phyloP scores from a whole-genome alignment of 352 stramenopile species.

The Globisporangium canariense region DNA sequence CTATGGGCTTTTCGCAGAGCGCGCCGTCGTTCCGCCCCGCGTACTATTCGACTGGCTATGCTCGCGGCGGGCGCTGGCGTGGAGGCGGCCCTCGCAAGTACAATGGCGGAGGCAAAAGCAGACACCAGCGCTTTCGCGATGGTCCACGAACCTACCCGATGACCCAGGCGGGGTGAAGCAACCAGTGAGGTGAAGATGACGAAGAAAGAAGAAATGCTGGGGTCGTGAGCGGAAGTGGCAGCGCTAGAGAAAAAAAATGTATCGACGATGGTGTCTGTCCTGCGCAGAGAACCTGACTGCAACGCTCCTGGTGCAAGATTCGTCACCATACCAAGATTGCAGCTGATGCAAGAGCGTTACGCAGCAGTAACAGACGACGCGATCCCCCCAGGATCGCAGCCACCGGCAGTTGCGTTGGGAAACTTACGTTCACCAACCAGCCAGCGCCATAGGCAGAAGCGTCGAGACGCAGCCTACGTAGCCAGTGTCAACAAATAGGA shows the following conservation, averaged over 20 bases:
- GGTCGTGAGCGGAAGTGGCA: neutral
- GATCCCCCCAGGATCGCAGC: too few relatives aligned
- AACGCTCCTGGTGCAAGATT: too few relatives aligned
- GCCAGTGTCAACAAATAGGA: too few relatives aligned
- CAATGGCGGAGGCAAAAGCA: slow-evolving; percentile 37
- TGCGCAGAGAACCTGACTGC: neutral
- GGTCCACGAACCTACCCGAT: slow-evolving; percentile 14
- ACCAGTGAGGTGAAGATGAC: neutral
- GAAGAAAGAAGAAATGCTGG: neutral
- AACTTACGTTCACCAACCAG: too few relatives aligned
- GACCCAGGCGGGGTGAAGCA: slow-evolving; percentile 14
- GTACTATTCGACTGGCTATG: slow-evolving; percentile 46
- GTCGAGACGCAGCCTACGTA: too few relatives aligned
- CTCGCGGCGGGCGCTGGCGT: slow-evolving; percentile 49
- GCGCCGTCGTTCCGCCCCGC: slow-evolving; percentile 41
- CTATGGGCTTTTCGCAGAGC: slow-evolving; percentile 46
- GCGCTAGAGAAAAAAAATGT: slow-evolving; percentile 1
- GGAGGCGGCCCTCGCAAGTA: slow-evolving; percentile 41
- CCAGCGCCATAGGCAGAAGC: too few relatives aligned
- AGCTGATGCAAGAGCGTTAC: too few relatives aligned
- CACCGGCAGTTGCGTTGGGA: too few relatives aligned
- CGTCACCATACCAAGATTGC: too few relatives aligned
- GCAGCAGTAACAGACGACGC: too few relatives aligned
- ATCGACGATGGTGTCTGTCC: neutral
- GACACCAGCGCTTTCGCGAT: slow-evolving; percentile 29